Evolutionary conservation across 306 rosid species (phyloP).

Genomic region (Malus fusca): DNA sequence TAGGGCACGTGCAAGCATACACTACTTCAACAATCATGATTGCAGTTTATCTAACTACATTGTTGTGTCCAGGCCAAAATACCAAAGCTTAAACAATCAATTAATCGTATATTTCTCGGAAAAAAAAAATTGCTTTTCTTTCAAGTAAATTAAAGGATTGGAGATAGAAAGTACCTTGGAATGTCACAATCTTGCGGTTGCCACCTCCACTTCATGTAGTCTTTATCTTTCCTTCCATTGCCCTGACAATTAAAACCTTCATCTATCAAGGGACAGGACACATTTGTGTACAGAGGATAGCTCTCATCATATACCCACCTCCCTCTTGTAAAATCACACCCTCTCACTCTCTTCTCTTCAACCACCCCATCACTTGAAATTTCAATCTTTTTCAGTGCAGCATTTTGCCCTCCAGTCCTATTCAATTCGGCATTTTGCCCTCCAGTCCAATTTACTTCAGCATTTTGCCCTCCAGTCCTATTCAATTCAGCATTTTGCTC

Average conservation of each 20-base stretch:
- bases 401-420: slow-evolving; percentile 6
- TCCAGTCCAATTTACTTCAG: slow-evolving; percentile 11
- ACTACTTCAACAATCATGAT: slow-evolving; percentile 10
- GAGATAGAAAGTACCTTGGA: slow-evolving; percentile 43
- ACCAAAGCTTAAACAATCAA: not conserved
- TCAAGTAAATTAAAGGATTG: not conserved
- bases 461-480: slow-evolving; percentile 13
- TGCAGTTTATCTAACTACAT: not conserved
- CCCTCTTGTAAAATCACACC: slow-evolving; percentile 68
- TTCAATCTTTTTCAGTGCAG: slow-evolving; percentile 11
- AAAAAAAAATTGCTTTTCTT: not conserved
- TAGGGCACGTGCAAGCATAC: slow-evolving; percentile 17
- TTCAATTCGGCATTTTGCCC: not conserved
- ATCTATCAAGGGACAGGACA: slow-evolving; percentile 77
- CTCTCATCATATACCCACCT: slow-evolving; percentile 77
- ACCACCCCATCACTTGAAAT: slow-evolving; percentile 17
- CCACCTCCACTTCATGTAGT: slow-evolving; percentile 80
- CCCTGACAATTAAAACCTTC: slow-evolving; percentile 86
- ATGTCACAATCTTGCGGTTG: slow-evolving; percentile 59
- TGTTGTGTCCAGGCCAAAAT: not conserved
- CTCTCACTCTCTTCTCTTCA: slow-evolving; percentile 26
- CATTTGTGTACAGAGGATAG: slow-evolving; percentile 52
- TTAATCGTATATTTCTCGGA: not conserved
- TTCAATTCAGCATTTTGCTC: not conserved
- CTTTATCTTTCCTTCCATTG: slow-evolving; percentile 75